A percentile compares a stretch with the other conserved stretches of the same genome.
Evolutionary conservation across 805 yeast species (phyloP).

Genomic region (Lachancea quebecensis): DNA sequence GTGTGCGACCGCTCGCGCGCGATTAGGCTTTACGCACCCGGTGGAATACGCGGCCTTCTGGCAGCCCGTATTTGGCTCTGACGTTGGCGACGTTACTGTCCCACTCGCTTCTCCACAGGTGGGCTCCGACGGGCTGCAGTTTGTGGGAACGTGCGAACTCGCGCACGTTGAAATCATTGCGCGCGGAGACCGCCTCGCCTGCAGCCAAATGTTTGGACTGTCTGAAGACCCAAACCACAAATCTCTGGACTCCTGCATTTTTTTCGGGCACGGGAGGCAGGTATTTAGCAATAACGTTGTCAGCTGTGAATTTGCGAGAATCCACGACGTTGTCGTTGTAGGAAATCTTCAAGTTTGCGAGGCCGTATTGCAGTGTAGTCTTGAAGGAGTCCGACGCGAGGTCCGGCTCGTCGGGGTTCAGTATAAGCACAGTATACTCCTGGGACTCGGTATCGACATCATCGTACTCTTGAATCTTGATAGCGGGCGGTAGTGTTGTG

Average conservation of each 20-base stretch:
- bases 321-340: constrained; percentile 51
- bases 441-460: constrained; percentile 35
- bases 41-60: constrained; percentile 67
- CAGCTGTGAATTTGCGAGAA: constrained; percentile 30
- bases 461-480: constrained; percentile 70
- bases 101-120: constrained; percentile 80
- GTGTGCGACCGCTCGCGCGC: not conserved
- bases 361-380: constrained; percentile 72
- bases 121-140: constrained; percentile 82
- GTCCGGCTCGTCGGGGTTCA: constrained; percentile 91
- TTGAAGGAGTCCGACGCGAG: constrained; percentile 56
- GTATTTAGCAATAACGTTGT: constrained; percentile 51
- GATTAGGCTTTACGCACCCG: constrained; percentile 38
- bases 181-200: constrained; percentile 19
- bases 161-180: constrained; percentile 66
- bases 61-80: constrained; percentile 67
- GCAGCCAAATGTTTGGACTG: constrained; percentile 37
- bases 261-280: constrained; percentile 85
- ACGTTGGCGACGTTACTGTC: constrained; percentile 66
- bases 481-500: constrained; percentile 68
- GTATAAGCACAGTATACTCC: constrained; percentile 69
- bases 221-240: constrained; percentile 84
- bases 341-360: constrained; percentile 54
- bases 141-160: constrained; percentile 47
- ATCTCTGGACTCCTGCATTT: constrained; percentile 76